These are phyloP conservation scores for Eremothecium sinecaudum DNA, from an alignment of 1,139 yeast genomes.

Conservation along the genomic window DNA sequence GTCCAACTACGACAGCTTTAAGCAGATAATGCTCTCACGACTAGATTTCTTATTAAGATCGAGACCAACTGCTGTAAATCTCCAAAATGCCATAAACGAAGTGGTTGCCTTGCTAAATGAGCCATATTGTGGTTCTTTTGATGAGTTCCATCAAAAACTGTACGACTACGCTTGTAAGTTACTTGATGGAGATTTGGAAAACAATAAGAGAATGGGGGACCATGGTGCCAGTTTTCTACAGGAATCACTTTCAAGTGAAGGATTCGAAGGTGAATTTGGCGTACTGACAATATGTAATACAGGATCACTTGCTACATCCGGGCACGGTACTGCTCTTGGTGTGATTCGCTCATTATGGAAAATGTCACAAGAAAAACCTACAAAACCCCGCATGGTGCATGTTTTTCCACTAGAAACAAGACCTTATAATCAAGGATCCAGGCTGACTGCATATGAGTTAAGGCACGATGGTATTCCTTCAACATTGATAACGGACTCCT, in stretches of 20 bases:
- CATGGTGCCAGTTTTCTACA: conserved; percentile 69
- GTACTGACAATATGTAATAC: conserved; percentile 82
- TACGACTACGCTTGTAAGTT: conserved; percentile 47
- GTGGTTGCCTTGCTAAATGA: conserved; percentile 37
- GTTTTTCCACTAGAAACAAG: conserved; percentile 90
- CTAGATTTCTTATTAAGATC: conserved; percentile 64
- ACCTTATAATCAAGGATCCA: conserved; percentile 94
- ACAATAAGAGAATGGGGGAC: conserved; percentile 68
- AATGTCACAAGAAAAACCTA: conserved; percentile 31
- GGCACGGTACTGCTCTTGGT: conserved; percentile 95
- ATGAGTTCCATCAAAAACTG: conserved; percentile 35
- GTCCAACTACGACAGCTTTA: conserved; percentile 25
- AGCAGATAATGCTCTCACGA: conserved; percentile 35
- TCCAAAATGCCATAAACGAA: conserved; percentile 66
- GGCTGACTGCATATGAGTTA: conserved; percentile 84
- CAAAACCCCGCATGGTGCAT: conserved; percentile 41
- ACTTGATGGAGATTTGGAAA: conserved; percentile 65
- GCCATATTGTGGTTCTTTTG: conserved; percentile 16
- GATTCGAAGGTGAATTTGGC: conserved; percentile 57
- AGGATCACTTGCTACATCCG: conserved; percentile 91
- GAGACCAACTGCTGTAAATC: conserved; percentile 92
- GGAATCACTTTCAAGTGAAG: conserved; percentile 39
- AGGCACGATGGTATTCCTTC: conserved; percentile 80
- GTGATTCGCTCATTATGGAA: conserved; percentile 65
- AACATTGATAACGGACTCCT: conserved; percentile 80